These are phyloP conservation scores for Exophiala sp. DNA, from an alignment of 2,329 filamentous ascomycete species.

Conservation along the genomic window DNA sequence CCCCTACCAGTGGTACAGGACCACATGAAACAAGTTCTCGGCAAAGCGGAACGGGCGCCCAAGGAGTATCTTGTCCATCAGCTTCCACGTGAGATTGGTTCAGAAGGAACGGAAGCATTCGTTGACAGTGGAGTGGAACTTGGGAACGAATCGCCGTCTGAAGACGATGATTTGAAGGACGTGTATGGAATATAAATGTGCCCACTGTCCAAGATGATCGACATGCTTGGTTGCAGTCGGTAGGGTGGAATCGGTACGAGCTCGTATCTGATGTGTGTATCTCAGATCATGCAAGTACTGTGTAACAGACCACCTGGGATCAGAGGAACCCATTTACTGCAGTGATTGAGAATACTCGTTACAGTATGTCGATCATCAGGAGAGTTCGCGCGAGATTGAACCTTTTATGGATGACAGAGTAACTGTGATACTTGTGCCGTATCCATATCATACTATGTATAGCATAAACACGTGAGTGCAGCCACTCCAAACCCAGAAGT, in stretches of 20 bases:
- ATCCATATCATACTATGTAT: neutral
- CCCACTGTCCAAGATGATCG: neutral
- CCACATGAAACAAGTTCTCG: slow-evolving; percentile 57
- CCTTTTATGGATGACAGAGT: no score
- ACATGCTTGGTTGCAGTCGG: neutral
- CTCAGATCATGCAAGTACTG: neutral
- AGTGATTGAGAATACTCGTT: no score
- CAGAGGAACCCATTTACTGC: neutral
- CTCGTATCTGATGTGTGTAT: no score
- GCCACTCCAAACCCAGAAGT: no score
- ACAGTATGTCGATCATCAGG: no score
- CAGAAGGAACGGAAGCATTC: slow-evolving; percentile 18
- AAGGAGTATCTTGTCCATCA: slow-evolving; percentile 55
- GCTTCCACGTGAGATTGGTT: slow-evolving; percentile 44
- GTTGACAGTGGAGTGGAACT: slow-evolving; percentile 29
- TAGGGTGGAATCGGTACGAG: slow-evolving; percentile 1
- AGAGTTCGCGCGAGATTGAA: no score
- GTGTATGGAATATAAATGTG: slow-evolving; percentile 20
- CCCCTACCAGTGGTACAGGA: slow-evolving; percentile 51
- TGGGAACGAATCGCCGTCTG: slow-evolving; percentile 19
- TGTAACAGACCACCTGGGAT: neutral
- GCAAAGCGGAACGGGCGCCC: slow-evolving; percentile 53
- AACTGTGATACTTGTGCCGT: no score
- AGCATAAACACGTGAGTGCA: neutral
- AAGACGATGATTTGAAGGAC: slow-evolving; percentile 29